Evolutionary conservation across 495 filamentous ascomycete genomes (phyloP).

Genomic region (Neurospora sp.): DNA sequence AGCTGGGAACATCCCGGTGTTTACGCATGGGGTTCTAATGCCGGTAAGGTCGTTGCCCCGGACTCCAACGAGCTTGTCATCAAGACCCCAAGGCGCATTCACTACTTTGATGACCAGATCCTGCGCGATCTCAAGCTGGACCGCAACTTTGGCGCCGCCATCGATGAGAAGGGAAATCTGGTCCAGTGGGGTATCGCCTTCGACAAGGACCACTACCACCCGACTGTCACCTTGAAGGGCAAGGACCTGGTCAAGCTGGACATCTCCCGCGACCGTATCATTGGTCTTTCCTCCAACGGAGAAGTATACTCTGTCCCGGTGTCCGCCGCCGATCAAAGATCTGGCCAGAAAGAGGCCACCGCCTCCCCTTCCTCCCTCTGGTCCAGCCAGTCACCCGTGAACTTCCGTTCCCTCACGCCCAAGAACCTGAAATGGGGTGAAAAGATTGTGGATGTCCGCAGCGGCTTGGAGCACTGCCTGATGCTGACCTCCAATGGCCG

Average conservation of each 20-base stretch:
- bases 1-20: constrained; percentile 86
- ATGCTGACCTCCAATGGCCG: constrained; percentile 78
- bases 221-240: constrained; percentile 63
- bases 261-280: constrained; percentile 69
- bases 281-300: constrained; percentile 70
- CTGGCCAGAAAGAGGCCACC: constrained; percentile 43
- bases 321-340: constrained; percentile 55
- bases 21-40: constrained; percentile 88
- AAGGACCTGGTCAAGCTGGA: constrained; percentile 65
- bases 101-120: constrained; percentile 76
- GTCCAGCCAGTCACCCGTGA: constrained; percentile 42
- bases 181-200: constrained; percentile 85
- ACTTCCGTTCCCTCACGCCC: constrained; percentile 63
- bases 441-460: constrained; percentile 58
- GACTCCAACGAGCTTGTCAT: constrained; percentile 65
- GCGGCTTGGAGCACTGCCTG: constrained; percentile 75
- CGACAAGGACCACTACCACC: constrained; percentile 37
- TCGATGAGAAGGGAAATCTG: constrained; percentile 79
- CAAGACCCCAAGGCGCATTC: constrained; percentile 68
- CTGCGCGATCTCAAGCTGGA: constrained; percentile 83
- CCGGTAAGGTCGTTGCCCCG: constrained; percentile 73
- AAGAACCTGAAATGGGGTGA: constrained; percentile 59
- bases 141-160: constrained; percentile 73
- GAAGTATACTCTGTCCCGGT: constrained; percentile 78
- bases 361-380: constrained; percentile 70